Evolutionary conservation across 2,329 filamentous ascomycete species (phyloP).

Genomic region (Pseudogymnoascus sp.): DNA sequence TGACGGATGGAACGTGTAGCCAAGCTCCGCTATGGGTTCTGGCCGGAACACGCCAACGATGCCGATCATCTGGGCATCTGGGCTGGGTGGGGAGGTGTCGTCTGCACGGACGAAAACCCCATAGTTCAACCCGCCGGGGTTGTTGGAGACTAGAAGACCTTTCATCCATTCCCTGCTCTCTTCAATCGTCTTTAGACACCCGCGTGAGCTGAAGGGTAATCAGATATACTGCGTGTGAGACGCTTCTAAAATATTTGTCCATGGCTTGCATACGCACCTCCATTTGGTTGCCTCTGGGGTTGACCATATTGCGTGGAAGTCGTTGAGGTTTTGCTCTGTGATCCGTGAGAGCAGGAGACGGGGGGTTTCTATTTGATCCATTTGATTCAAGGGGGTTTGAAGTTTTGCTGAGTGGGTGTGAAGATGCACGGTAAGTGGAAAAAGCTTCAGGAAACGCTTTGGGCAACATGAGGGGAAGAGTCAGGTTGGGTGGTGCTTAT

Average conservation of each 20-base stretch:
- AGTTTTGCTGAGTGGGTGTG: neutral
- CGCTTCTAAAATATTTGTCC: accelerated
- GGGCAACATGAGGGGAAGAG: neutral
- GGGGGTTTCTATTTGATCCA: constrained; percentile 6
- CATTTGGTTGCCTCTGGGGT: constrained; percentile 10
- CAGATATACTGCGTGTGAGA: neutral
- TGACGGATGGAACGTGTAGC: constrained; percentile 14
- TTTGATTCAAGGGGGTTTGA: neutral
- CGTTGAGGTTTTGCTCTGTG: neutral
- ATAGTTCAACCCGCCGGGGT: constrained; percentile 13
- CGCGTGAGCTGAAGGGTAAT: neutral
- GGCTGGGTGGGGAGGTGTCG: neutral
- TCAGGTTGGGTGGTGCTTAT: neutral
- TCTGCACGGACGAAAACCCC: constrained; percentile 12
- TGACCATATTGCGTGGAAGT: constrained; percentile 12
- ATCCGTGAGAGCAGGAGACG: constrained; percentile 7
- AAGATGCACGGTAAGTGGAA: neutral
- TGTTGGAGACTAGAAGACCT: constrained; percentile 11
- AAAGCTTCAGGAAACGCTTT: neutral
- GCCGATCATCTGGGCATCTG: neutral
- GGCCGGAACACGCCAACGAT: constrained; percentile 8
- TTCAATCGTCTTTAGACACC: constrained; percentile 13
- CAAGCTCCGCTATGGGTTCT: constrained; percentile 10
- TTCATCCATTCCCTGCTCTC: constrained; percentile 12
- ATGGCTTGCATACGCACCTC: neutral